Conservation (phyloP, 225 moss, liverwort and hornwort genomes). For the Physcomitrellopsis africana region DNA sequence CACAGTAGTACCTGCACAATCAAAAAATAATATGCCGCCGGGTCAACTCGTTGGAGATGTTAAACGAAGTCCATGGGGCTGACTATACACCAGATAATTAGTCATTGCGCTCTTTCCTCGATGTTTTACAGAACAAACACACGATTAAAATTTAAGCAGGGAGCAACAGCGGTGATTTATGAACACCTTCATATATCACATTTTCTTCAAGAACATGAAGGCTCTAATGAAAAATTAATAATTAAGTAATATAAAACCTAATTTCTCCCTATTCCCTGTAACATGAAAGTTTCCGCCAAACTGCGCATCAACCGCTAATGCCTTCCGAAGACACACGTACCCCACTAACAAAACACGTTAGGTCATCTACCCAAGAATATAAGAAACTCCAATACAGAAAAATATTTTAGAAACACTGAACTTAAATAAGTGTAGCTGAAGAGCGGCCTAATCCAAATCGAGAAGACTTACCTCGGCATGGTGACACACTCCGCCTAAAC, state of each 20-base stretch:
- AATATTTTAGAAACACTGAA: neutral
- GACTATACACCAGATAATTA: neutral
- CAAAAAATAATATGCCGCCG: constrained; percentile 11
- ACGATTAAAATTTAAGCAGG: constrained; percentile 1
- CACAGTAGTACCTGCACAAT: constrained; percentile 88
- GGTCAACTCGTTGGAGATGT: constrained; percentile 4
- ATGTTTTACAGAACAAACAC: neutral
- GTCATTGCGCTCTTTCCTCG: neutral
- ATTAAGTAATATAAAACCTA: neutral
- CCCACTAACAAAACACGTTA: constrained; percentile 20
- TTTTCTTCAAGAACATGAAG: neutral
- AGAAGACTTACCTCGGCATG: constrained; percentile 52
- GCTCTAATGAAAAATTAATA: neutral
- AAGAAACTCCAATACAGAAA: neutral
- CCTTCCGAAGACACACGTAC: neutral
- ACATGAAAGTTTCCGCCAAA: neutral
- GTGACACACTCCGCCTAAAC: constrained; percentile 27
- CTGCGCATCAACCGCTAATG: neutral
- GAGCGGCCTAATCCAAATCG: neutral
- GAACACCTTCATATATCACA: neutral
- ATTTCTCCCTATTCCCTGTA: neutral
- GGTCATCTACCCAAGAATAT: neutral
- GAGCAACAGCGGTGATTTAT: neutral
- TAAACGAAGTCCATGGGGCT: neutral
- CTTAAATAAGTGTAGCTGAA: neutral